Base-by-base conservation (phyloP, 306 rosid genomes). In the Ziziphus jujuba region DNA sequence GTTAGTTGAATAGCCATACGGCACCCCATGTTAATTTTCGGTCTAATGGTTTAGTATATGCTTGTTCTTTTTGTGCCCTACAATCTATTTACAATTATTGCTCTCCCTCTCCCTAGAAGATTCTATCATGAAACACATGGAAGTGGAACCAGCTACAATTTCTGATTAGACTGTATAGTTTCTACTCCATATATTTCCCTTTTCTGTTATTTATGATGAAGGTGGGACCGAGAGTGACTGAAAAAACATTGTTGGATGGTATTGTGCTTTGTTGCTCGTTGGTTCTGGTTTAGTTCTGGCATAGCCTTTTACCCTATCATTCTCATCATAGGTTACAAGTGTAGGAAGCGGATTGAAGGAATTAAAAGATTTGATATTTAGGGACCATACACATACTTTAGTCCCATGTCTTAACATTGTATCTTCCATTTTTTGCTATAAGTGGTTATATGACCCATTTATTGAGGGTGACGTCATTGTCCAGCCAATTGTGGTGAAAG, bases 61-160 rank as follows among this genome's bases (percentile, higher is more conserved):
- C 66, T 52, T 67, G 54, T 65, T 72, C 72, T 70, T 80, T 77
- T 51, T 57, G 55, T 50, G 78, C 51, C 58, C 45, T 68, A 50
- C 21, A 60, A 21, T 14, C 72, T 36, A 64, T 28, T 59, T 72
- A 47, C 63, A 66, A 74, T 57, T 62, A 66, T 68, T 21, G 52
- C 36, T 50, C 79, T 51, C 56, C 35, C 48, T 25, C 66, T 33
- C 5, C 56, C 45, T 9, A 25, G 53, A 51, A 36, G 57, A 65
- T 62, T 38, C 56, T 9, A 55, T 21, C 61, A 78, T 44, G 56
- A 47, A 78, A 68, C 84, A 71, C 69, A 58, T 81, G 67, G 65
- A 75, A 59, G 44, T 50, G 63, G 59, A 44, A 56, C 52, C 52
- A 22, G 44, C 59, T 69, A 55, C 66, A 45, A 61, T 61, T 65